phyloP scores from a whole-genome alignment of 2,329 filamentous ascomycete genomes.

The Hypomyces perniciosus region DNA sequence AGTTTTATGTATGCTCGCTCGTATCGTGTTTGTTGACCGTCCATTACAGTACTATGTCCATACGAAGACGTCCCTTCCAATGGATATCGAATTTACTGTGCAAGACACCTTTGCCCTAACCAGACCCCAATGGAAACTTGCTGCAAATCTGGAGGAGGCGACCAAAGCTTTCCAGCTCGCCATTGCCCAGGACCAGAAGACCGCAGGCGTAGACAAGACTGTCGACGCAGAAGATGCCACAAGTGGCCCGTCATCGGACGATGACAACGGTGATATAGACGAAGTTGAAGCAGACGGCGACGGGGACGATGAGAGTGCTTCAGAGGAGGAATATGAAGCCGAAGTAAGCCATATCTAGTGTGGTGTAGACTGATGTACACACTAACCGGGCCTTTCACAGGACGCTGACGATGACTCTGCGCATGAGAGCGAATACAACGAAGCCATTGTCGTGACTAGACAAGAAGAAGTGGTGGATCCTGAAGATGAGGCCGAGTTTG shows the following conservation, averaged over 20 bases:
- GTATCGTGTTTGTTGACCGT: neutral
- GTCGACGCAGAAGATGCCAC: conserved; percentile 67
- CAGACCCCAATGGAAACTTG: conserved; percentile 88
- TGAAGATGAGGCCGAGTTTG: conserved; percentile 93
- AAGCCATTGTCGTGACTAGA: conserved; percentile 85
- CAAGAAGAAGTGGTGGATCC: conserved; percentile 87
- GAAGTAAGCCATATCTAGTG: conserved; percentile 37
- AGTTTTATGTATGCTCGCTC: neutral
- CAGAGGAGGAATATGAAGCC: conserved; percentile 54
- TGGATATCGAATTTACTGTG: conserved; percentile 96
- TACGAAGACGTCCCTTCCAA: conserved; percentile 81
- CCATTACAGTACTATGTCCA: conserved; percentile 76
- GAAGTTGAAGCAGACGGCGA: conserved; percentile 58
- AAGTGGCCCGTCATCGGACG: conserved; percentile 67
- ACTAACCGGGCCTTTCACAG: conserved; percentile 40
- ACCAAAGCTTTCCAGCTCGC: conserved; percentile 77
- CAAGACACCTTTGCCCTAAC: conserved; percentile 84
- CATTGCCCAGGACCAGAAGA: conserved; percentile 85
- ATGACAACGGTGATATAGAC: conserved; percentile 63
- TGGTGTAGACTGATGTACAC: conserved; percentile 37
- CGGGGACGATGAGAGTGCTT: conserved; percentile 54
- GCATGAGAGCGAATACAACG: conserved; percentile 62
- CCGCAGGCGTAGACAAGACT: conserved; percentile 62
- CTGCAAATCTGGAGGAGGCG: conserved; percentile 75
- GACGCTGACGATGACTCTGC: conserved; percentile 45